These are phyloP conservation scores for Gomphus bonarii DNA, from an alignment of 1,284 basidiomycete genomes.

Conservation along the genomic window DNA sequence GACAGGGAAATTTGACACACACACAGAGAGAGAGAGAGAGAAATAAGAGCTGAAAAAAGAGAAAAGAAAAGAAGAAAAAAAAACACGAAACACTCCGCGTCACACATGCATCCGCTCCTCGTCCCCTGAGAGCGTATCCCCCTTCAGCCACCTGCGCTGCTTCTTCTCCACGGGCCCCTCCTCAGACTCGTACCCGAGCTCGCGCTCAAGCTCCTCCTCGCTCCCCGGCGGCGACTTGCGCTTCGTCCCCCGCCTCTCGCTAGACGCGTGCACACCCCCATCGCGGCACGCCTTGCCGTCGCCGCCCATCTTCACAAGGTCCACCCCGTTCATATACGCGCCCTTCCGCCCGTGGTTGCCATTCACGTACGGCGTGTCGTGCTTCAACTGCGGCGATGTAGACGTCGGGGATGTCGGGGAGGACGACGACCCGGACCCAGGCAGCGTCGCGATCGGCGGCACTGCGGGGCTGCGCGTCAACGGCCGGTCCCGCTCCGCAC, in stretches of 20 bases:
- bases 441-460: constrained; percentile 2
- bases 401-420: background rate
- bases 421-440: background rate
- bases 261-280: background rate
- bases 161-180: background rate
- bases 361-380: background rate
- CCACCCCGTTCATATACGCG: background rate
- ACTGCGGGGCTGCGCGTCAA: background rate
- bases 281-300: background rate
- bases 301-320: too few species aligned
- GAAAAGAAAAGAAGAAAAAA: background rate
- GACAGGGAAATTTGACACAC: background rate
- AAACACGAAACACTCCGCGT: background rate
- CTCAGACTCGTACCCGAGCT: background rate
- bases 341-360: background rate
- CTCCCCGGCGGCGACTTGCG: background rate
- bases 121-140: background rate
- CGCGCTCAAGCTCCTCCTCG: background rate
- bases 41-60: background rate
- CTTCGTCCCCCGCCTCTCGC: background rate
- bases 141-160: background rate
- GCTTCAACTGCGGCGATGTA: background rate
- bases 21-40: too few species aligned
- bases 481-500: constrained; percentile 5
- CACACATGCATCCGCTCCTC: background rate